Evolutionary conservation across 2,329 filamentous ascomycete genomes (phyloP).

Genomic region (Colletotrichum sojae): DNA sequence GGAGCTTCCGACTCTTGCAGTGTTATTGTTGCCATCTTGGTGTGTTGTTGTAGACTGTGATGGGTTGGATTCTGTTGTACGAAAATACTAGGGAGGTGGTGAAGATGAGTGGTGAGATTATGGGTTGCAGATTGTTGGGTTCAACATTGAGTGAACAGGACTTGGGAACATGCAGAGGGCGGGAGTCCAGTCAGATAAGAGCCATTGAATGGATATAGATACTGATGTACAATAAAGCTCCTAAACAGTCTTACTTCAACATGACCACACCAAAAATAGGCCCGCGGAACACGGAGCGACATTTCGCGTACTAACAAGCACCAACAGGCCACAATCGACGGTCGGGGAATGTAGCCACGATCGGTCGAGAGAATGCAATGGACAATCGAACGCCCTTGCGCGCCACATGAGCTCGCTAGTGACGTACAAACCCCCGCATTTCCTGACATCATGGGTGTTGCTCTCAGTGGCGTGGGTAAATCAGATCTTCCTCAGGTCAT

Average conservation of each 20-base stretch:
- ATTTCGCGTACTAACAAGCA: no score
- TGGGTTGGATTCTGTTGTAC: neutral
- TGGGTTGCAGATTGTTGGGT: neutral
- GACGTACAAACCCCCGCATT: slow-evolving; percentile 32
- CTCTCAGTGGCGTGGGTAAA: slow-evolving; percentile 19
- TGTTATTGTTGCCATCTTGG: slow-evolving; percentile 27
- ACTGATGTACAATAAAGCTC: no score
- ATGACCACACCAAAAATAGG: slow-evolving; percentile 15
- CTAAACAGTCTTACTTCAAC: slow-evolving; percentile 19
- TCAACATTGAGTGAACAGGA: neutral
- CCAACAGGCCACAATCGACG: slow-evolving; percentile 17
- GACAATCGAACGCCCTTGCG: slow-evolving; percentile 13
- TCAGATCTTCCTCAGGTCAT: slow-evolving; percentile 2
- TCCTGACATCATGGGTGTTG: slow-evolving; percentile 12
- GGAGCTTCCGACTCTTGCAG: slow-evolving; percentile 33
- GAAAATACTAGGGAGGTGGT: neutral
- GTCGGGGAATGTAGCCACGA: slow-evolving; percentile 1
- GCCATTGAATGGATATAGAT: neutral
- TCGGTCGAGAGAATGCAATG: neutral
- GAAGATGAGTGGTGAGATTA: neutral
- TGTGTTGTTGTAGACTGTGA: no score
- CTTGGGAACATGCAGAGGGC: neutral
- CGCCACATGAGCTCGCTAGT: slow-evolving; percentile 25
- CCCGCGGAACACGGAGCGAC: neutral
- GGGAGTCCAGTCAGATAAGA: neutral